These are phyloP conservation scores for Aspergillus luchuensis DNA, from an alignment of 2,329 filamentous ascomycete genomes.

Conservation along the genomic window DNA sequence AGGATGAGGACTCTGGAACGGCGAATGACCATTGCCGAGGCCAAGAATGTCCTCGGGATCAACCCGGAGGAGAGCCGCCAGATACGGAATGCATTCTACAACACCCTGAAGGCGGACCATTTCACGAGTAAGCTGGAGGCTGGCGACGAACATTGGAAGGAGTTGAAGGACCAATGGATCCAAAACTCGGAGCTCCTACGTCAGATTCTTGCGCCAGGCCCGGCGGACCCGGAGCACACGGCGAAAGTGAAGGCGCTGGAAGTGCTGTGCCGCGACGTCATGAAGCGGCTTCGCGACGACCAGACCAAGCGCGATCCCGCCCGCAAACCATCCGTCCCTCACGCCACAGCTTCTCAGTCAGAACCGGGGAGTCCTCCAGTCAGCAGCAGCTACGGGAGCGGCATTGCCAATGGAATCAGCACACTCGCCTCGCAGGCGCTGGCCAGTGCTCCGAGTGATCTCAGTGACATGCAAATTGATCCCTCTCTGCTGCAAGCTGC, in stretches of 20 bases:
- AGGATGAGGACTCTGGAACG: conserved; percentile 67
- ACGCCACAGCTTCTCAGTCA: conserved; percentile 25
- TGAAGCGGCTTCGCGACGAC: conserved; percentile 74
- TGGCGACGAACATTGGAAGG: conserved; percentile 70
- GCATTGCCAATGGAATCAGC: conserved; percentile 45
- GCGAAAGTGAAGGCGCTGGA: conserved; percentile 68
- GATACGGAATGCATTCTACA: conserved; percentile 66
- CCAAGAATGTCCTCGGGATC: conserved; percentile 70
- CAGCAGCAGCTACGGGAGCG: conserved; percentile 24
- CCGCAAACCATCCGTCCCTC: conserved; percentile 39
- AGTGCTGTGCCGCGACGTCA: conserved; percentile 71
- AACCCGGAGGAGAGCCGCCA: conserved; percentile 69
- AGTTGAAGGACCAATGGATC: conserved; percentile 70
- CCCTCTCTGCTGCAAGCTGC: conserved; percentile 62
- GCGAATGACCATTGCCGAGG: conserved; percentile 72
- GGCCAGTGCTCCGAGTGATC: conserved; percentile 43
- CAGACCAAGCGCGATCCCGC: conserved; percentile 58
- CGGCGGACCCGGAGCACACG: conserved; percentile 55
- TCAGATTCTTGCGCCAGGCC: conserved; percentile 54
- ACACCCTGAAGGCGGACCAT: conserved; percentile 64
- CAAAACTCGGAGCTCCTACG: conserved; percentile 58
- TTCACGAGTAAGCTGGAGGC: conserved; percentile 75
- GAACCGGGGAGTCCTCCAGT: conserved; percentile 27
- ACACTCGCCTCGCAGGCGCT: conserved; percentile 48
- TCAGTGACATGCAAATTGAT: conserved; percentile 63